Conservation (phyloP, 805 yeast species). For the Tetrapisispora taiwanensis region DNA sequence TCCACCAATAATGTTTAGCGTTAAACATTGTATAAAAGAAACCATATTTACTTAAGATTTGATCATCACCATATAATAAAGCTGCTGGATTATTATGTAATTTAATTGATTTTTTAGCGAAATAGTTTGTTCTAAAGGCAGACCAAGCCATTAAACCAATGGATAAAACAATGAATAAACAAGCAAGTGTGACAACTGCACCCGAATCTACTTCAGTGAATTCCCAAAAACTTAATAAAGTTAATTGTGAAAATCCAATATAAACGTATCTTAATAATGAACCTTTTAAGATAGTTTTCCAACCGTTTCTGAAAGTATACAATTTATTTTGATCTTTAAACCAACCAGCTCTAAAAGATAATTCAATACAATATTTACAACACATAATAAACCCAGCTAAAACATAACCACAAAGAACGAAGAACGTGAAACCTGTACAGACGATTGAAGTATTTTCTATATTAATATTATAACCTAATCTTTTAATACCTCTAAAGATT, state of each 20-base stretch:
- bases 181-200: constrained; percentile 77
- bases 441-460: constrained; percentile 81
- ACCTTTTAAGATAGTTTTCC: constrained; percentile 62
- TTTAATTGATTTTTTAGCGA: constrained; percentile 52
- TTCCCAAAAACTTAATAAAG: constrained; percentile 79
- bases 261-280: constrained; percentile 66
- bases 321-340: constrained; percentile 37
- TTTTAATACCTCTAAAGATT: constrained; percentile 77
- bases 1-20: constrained; percentile 78
- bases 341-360: constrained; percentile 40
- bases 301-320: constrained; percentile 41
- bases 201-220: constrained; percentile 74
- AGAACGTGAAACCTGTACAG: constrained; percentile 79
- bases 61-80: constrained; percentile 66
- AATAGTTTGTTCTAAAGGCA: constrained; percentile 48
- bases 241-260: constrained; percentile 77
- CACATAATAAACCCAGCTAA: constrained; percentile 51
- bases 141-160: constrained; percentile 55
- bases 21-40: constrained; percentile 83
- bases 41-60: constrained; percentile 68
- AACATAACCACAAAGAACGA: constrained; percentile 65
- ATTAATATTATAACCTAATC: constrained; percentile 65
- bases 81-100: constrained; percentile 78
- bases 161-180: constrained; percentile 54
- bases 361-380: constrained; percentile 41